These are phyloP conservation scores for Hemisphaericaspora xylofermentans DNA, from an alignment of 1,139 yeast species.

Conservation along the genomic window DNA sequence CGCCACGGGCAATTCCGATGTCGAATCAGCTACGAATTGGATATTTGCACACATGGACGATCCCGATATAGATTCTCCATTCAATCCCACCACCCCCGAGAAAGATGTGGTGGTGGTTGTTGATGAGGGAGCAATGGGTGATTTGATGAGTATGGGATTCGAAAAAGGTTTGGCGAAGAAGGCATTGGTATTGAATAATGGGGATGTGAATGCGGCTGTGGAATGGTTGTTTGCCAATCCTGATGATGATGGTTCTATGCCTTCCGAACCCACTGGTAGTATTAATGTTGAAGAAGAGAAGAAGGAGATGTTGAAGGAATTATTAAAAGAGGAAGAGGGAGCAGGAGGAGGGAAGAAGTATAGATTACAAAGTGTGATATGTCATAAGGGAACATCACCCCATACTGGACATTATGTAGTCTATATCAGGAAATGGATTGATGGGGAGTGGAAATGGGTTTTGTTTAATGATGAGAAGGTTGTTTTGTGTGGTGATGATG, in stretches of 20 bases:
- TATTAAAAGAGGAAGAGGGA: conserved; percentile 11
- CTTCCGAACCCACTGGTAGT: conserved; percentile 8
- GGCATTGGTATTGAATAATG: conserved; percentile 59
- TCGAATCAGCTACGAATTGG: conserved; percentile 92
- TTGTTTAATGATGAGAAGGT: conserved; percentile 94
- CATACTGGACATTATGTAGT: conserved; percentile 97
- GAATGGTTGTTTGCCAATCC: conserved; percentile 88
- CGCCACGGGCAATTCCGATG: conserved; percentile 63
- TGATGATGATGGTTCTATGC: conserved; percentile 50
- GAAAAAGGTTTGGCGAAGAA: conserved; percentile 58
- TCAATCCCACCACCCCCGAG: conserved; percentile 24
- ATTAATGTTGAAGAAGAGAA: conserved; percentile 24
- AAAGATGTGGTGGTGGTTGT: conserved; percentile 16
- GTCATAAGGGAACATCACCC: conserved; percentile 92
- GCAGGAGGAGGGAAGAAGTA: conserved; percentile 33
- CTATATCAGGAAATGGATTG: conserved; percentile 51
- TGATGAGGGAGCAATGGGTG: conserved; percentile 45
- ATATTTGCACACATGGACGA: conserved; percentile 87
- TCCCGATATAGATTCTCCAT: conserved; percentile 67
- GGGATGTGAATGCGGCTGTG: conserved; percentile 72
- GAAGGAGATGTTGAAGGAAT: conserved; percentile 16
- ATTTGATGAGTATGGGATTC: conserved; percentile 79
- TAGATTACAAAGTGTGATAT: conserved; percentile 66
- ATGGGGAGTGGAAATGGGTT: conserved; percentile 62
- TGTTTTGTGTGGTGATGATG: conserved; percentile 62